A percentile compares a stretch with the other conserved stretches of the same genome.
These are phyloP conservation scores for Pythium dissotocum DNA, from an alignment of 352 stramenopile species.

Conservation along the genomic window DNA sequence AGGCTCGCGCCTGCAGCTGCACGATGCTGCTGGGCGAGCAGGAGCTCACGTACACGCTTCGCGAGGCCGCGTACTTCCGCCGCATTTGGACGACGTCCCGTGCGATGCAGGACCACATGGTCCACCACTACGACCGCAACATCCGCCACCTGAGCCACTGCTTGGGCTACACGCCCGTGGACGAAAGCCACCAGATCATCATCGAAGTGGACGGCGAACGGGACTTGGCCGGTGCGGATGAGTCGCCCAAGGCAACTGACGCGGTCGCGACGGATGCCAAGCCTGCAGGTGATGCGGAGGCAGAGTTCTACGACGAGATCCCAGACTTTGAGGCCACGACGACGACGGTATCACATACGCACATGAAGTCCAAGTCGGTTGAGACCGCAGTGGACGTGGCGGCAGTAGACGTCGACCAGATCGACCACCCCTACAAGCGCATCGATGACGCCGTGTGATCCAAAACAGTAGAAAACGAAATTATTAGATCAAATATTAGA, in stretches of 20 bases:
- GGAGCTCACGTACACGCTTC: slow-evolving; percentile 69
- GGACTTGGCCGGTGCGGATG: not conserved
- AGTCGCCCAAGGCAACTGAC: not conserved
- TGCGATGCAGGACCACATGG: slow-evolving; percentile 70
- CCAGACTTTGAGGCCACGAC: slow-evolving; percentile 16
- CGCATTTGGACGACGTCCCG: slow-evolving; percentile 66
- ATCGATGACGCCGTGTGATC: slow-evolving; percentile 10
- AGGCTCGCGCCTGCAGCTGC: slow-evolving; percentile 60
- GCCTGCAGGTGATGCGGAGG: not conserved
- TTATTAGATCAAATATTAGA: not conserved
- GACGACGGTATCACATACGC: not conserved
- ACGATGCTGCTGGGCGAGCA: slow-evolving; percentile 67
- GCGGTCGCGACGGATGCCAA: not conserved
- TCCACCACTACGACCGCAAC: slow-evolving; percentile 83
- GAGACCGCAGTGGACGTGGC: not conserved
- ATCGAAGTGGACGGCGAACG: slow-evolving; percentile 23
- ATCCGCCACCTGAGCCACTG: slow-evolving; percentile 63
- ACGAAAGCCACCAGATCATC: slow-evolving; percentile 16
- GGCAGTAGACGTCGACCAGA: not conserved
- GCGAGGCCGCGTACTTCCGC: slow-evolving; percentile 67
- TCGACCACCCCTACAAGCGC: slow-evolving; percentile 6
- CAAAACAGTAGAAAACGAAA: not conserved
- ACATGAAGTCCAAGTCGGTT: slow-evolving; percentile 3
- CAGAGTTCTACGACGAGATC: slow-evolving; percentile 17
- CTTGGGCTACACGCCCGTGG: slow-evolving; percentile 35